Percentiles rank a stretch among this genome's conserved stretches.
phyloP scores from a whole-genome alignment of 148 eudicot species.

The Fagopyrum homotropicum region DNA sequence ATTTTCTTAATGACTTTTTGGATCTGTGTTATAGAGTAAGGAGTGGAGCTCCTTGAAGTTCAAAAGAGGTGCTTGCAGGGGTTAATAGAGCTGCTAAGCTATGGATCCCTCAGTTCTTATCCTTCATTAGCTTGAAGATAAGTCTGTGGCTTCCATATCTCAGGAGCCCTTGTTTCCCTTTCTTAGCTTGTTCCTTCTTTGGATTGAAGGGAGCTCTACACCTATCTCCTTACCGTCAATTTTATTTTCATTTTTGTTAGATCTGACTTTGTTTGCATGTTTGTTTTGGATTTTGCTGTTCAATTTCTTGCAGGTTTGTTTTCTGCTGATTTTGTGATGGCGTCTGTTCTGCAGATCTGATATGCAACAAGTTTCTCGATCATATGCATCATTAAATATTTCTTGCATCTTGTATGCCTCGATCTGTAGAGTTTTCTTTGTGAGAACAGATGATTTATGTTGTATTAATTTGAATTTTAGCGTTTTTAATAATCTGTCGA shows the following conservation, averaged over 20 bases:
- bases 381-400: no score
- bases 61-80: slow-evolving; percentile 29
- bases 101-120: slow-evolving; percentile 26
- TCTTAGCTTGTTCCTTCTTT: slow-evolving; percentile 20
- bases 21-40: not conserved
- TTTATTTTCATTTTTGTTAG: not conserved
- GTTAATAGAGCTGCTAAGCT: slow-evolving; percentile 27
- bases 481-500: no score
- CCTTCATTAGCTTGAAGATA: not conserved
- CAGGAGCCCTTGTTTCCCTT: slow-evolving; percentile 24
- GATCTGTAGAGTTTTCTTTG: no score
- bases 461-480: no score
- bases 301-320: not conserved
- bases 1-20: not conserved
- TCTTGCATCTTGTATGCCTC: no score
- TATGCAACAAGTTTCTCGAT: no score
- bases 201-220: slow-evolving; percentile 46
- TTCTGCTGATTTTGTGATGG: no score
- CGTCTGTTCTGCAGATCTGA: no score
- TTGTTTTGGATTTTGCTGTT: not conserved
- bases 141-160: slow-evolving; percentile 29
- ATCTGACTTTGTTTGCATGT: not conserved
- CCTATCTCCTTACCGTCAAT: not conserved
- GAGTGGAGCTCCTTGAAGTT: slow-evolving; percentile 32
- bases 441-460: no score